Percentiles rank a stretch among this genome's conserved stretches.
Conservation (phyloP, 2,329 filamentous ascomycete species). For the Penicillium fuscoglaucum region DNA sequence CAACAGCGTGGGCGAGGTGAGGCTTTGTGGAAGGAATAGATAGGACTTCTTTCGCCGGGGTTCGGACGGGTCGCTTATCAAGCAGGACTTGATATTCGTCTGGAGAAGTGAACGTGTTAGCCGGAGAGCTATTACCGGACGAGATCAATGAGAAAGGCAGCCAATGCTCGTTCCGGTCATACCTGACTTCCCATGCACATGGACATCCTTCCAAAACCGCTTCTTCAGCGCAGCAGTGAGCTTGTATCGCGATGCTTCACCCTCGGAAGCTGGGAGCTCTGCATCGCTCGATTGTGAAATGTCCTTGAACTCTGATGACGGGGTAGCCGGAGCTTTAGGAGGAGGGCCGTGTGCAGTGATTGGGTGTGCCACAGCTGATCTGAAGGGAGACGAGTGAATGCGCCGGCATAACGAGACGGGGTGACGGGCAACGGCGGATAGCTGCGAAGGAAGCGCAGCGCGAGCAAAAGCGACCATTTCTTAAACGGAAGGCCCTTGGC, state of each 20-base stretch:
- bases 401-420: constrained; percentile 26
- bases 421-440: constrained; percentile 18
- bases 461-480: constrained; percentile 29
- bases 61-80: constrained; percentile 76
- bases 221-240: constrained; percentile 55
- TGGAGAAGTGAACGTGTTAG: constrained; percentile 16
- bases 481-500: neutral
- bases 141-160: neutral
- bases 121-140: neutral
- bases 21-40: constrained; percentile 72
- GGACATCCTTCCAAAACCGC: constrained; percentile 87
- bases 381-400: constrained; percentile 38
- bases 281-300: constrained; percentile 48
- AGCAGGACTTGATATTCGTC: constrained; percentile 67
- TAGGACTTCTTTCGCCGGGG: constrained; percentile 70
- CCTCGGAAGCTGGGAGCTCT: constrained; percentile 15
- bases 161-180: constrained; percentile 15
- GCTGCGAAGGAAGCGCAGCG: constrained; percentile 21
- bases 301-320: constrained; percentile 52
- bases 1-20: constrained; percentile 79
- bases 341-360: constrained; percentile 62
- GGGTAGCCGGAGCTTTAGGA: constrained; percentile 56
- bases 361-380: constrained; percentile 57
- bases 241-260: constrained; percentile 25
- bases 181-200: constrained; percentile 68